Conservation (phyloP, 2,329 filamentous ascomycete species). For the Aureobasidium sp. region DNA sequence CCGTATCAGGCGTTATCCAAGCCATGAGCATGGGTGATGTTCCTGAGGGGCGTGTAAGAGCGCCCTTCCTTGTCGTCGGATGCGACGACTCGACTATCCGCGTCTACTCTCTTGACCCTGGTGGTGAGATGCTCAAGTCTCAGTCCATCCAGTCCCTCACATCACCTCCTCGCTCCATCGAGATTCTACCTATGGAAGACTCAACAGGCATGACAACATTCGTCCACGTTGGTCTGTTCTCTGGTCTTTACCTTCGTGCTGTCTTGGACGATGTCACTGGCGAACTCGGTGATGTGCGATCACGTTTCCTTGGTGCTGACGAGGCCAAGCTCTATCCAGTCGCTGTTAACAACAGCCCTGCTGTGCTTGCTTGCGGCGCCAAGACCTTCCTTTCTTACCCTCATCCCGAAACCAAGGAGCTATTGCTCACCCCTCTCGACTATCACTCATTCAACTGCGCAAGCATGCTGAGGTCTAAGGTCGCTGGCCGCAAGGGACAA, state of each 20-base stretch:
- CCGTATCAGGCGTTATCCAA: constrained; percentile 92
- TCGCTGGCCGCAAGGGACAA: constrained; percentile 57
- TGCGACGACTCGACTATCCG: constrained; percentile 95
- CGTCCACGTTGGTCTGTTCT: constrained; percentile 90
- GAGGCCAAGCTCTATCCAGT: constrained; percentile 85
- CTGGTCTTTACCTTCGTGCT: constrained; percentile 90
- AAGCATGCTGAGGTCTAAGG: constrained; percentile 69
- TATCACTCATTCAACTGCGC: constrained; percentile 86
- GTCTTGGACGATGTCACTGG: constrained; percentile 93
- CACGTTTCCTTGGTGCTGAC: constrained; percentile 87
- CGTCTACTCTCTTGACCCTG: constrained; percentile 76
- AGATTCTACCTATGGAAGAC: constrained; percentile 93
- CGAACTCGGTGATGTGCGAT: constrained; percentile 87
- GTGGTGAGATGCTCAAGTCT: constrained; percentile 18
- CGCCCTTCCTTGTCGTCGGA: constrained; percentile 89
- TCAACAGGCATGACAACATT: constrained; percentile 84
- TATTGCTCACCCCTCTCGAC: constrained; percentile 85
- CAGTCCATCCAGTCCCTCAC: constrained; percentile 19
- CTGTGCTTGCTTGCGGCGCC: constrained; percentile 82
- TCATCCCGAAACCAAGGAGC: constrained; percentile 75
- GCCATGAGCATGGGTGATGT: constrained; percentile 90
- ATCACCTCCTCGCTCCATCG: constrained; percentile 40
- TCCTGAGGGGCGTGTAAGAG: constrained; percentile 79
- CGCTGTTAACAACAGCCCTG: constrained; percentile 74
- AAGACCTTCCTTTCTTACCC: constrained; percentile 95